Conservation (phyloP, 345 rosid genomes). For the Eucalyptus regnans region DNA sequence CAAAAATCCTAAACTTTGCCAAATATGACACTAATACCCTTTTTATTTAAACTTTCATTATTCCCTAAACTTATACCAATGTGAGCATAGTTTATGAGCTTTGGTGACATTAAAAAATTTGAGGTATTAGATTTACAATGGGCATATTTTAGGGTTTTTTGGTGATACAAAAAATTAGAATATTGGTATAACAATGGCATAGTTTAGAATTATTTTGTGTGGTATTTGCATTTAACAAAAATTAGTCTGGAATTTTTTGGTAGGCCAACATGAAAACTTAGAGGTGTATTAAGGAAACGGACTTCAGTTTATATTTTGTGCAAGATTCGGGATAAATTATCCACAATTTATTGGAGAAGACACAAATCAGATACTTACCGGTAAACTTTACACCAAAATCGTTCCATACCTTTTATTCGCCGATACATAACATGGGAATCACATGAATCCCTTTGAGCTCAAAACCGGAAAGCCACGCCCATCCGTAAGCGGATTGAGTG, state of each 20-base stretch:
- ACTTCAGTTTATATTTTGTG: too few species aligned
- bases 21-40: not conserved
- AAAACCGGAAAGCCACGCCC: too few species aligned
- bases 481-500: too few species aligned
- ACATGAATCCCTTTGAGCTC: too few species aligned
- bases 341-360: too few species aligned
- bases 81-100: not conserved
- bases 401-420: too few species aligned
- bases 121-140: not conserved
- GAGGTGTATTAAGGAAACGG: not conserved
- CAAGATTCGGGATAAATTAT: too few species aligned
- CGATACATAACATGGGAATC: too few species aligned
- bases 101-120: not conserved
- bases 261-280: not conserved
- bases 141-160: not conserved
- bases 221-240: not conserved
- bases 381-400: too few species aligned
- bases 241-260: not conserved
- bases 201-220: too few species aligned
- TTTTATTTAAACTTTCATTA: rapidly evolving
- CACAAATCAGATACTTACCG: too few species aligned
- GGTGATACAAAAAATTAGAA: not conserved
- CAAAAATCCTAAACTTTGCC: not conserved
- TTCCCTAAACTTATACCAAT: not conserved
- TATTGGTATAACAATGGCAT: not conserved